Percentiles rank a stretch among this genome's conserved stretches.
phyloP scores from a whole-genome alignment of 305 asterid species.

The Solanum hybrid region DNA sequence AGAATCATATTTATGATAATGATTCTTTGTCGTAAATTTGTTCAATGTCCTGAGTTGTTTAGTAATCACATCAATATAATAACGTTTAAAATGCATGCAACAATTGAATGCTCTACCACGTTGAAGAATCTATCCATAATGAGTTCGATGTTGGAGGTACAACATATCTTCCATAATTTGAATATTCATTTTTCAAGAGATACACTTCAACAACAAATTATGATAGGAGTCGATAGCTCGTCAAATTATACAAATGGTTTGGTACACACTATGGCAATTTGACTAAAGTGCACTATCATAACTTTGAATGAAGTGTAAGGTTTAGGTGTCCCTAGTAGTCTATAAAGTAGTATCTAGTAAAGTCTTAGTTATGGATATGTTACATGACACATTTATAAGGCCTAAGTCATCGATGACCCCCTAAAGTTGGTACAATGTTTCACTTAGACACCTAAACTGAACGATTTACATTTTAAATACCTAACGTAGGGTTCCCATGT shows the following conservation, averaged over 20 bases:
- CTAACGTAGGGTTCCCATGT: too few relatives aligned
- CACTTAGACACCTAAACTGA: too few relatives aligned
- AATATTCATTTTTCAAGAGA: neutral
- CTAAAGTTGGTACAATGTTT: too few relatives aligned
- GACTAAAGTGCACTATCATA: neutral
- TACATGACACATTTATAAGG: neutral
- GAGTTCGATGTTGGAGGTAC: neutral
- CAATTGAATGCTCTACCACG: neutral
- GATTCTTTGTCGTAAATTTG: neutral
- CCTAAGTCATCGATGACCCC: too few relatives aligned
- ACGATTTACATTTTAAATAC: too few relatives aligned
- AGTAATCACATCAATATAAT: neutral
- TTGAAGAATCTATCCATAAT: neutral
- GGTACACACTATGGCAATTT: neutral
- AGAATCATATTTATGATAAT: neutral
- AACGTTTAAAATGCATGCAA: neutral
- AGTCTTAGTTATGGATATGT: neutral
- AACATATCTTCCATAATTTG: neutral
- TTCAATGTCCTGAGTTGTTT: neutral
- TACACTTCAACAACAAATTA: neutral
- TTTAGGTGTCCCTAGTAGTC: neutral
- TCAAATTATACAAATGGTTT: neutral
- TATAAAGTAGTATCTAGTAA: neutral
- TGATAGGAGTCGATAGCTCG: neutral
- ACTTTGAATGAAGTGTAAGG: neutral